Evolutionary conservation across 257 asterid species (phyloP).

Genomic region (Voacanga thouarsii): DNA sequence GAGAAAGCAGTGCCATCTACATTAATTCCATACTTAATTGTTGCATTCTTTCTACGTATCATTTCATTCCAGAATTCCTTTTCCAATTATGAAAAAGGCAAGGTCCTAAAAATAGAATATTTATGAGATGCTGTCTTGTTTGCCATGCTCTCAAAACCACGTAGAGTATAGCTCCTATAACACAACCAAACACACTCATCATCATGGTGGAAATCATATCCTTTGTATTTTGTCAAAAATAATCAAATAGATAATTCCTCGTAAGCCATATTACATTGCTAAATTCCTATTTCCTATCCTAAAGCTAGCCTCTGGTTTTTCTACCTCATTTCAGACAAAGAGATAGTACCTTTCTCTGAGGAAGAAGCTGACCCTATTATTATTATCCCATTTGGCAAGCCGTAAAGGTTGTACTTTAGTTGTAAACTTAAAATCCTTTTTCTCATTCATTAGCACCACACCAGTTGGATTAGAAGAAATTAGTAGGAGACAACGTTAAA

Average conservation of each 20-base stretch:
- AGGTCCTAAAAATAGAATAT: constrained; percentile 33
- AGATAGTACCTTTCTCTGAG: constrained; percentile 28
- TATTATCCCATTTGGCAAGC: constrained; percentile 31
- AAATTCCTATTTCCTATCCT: background rate
- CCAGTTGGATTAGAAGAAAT: constrained; percentile 38
- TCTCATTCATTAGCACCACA: constrained; percentile 31
- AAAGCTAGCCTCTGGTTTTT: background rate
- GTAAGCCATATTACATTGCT: background rate
- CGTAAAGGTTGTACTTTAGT: constrained; percentile 41
- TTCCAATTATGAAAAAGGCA: constrained; percentile 35
- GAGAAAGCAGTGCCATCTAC: constrained; percentile 48
- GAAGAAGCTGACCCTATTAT: constrained; percentile 30
- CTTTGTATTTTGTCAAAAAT: background rate
- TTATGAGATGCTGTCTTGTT: constrained; percentile 26
- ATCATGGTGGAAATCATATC: background rate
- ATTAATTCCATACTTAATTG: constrained; percentile 38
- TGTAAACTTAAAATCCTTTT: constrained; percentile 29
- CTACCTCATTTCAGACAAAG: background rate
- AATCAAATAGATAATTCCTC: background rate
- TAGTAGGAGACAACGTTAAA: constrained; percentile 40
- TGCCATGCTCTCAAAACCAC: too few species aligned
- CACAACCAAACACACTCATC: background rate
- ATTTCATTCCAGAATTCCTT: constrained; percentile 42
- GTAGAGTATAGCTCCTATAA: constrained; percentile 29
- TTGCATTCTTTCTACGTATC: constrained; percentile 22